These are phyloP conservation scores for Dillenia turbinata DNA, from an alignment of 164 flowering plant species.

Conservation along the genomic window DNA sequence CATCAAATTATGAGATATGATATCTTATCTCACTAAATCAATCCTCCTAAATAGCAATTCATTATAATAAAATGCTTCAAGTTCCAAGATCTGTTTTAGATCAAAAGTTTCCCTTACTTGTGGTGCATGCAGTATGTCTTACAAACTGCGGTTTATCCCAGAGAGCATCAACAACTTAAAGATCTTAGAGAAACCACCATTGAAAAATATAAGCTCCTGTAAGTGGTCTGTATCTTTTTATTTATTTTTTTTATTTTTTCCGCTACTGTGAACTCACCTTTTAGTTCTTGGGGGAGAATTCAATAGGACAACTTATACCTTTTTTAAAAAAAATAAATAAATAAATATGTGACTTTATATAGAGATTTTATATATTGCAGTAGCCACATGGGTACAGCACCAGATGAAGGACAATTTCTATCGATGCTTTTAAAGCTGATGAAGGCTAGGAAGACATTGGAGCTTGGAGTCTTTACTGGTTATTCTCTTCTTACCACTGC, in stretches of 20 bases:
- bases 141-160: slow-evolving; percentile 31
- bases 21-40: too few relatives aligned
- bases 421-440: slow-evolving; percentile 44
- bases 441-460: slow-evolving; percentile 44
- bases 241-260: too few relatives aligned
- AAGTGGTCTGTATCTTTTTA: background rate
- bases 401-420: slow-evolving; percentile 45
- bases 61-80: too few relatives aligned
- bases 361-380: slow-evolving; percentile 17
- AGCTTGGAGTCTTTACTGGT: slow-evolving; percentile 64
- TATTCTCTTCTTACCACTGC: slow-evolving; percentile 55
- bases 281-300: too few relatives aligned
- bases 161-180: slow-evolving; percentile 43
- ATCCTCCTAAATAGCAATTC: too few relatives aligned
- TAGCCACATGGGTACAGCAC: slow-evolving; percentile 32
- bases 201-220: slow-evolving; percentile 14
- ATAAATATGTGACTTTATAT: too few relatives aligned
- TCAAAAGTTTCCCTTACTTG: background rate
- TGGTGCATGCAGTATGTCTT: slow-evolving; percentile 32
- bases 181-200: slow-evolving; percentile 29
- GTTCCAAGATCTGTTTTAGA: too few relatives aligned
- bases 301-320: too few relatives aligned
- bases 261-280: too few relatives aligned
- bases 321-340: too few relatives aligned
- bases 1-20: too few relatives aligned